phyloP scores from a whole-genome alignment of 805 yeast species.

The Starmerella lactis-condensi region DNA sequence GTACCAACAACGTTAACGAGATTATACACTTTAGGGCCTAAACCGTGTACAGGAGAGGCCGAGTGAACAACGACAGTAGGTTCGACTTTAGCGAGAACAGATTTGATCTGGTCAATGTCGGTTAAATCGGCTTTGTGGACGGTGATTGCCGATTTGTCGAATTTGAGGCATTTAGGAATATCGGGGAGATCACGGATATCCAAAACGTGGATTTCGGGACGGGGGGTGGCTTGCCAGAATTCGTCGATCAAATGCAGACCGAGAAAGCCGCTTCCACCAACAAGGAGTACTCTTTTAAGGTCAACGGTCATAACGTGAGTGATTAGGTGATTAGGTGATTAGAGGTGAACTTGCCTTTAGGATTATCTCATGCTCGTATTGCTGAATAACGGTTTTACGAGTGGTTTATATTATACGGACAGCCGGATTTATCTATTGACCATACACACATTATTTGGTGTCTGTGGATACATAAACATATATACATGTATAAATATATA shows the following conservation, averaged over 20 bases:
- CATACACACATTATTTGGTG: too few relatives aligned
- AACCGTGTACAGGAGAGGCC: conserved; percentile 91
- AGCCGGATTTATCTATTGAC: too few relatives aligned
- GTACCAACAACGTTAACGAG: conserved; percentile 90
- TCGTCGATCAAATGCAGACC: conserved; percentile 84
- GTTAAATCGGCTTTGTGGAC: conserved; percentile 77
- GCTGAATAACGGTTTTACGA: too few relatives aligned
- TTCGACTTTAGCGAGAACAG: conserved; percentile 38
- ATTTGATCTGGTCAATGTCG: conserved; percentile 42
- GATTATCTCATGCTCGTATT: too few relatives aligned
- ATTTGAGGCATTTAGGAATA: conserved; percentile 50
- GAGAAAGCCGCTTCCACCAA: conserved; percentile 93
- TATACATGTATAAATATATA: too few relatives aligned
- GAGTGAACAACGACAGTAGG: conserved; percentile 80
- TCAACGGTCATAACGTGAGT: neutral
- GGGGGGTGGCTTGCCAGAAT: conserved; percentile 45
- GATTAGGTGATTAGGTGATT: too few relatives aligned
- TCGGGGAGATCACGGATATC: conserved; percentile 82
- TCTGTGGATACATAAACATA: too few relatives aligned
- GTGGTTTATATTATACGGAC: too few relatives aligned
- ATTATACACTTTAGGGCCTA: conserved; percentile 60
- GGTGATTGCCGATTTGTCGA: conserved; percentile 36
- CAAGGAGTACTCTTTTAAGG: conserved; percentile 45
- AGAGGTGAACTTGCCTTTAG: too few relatives aligned
- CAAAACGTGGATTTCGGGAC: conserved; percentile 65